Evolutionary conservation across 2,329 filamentous ascomycete genomes (phyloP), one percentile per base, ranked within the genome.

Genomic region (Pseudocercospora vitis): DNA sequence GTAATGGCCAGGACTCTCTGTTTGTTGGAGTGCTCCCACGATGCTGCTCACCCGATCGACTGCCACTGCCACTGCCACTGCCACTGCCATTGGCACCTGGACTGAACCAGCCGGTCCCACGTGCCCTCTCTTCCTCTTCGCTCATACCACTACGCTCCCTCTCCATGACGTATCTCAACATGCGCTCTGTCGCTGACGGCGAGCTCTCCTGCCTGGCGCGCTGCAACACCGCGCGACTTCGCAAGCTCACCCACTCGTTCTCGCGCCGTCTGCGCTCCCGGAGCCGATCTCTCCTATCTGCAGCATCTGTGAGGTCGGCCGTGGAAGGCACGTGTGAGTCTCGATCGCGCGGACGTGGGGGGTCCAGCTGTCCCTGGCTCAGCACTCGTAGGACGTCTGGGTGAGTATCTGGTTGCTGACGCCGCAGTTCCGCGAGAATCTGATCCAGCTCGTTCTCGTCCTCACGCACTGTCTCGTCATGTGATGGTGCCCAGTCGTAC

Each of bases 401-500:
- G 47, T 73, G 68, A 3, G 69, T 70, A 45, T 66, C 65, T 1
- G 63, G 65, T 52, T 71, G 70, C 52, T 74, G 67, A 46, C 68
- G 65, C 16, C 74, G 65, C 48, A 76, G 59, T 48, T 75, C 72
- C 9, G 64, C 62, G 47, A 76, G 63, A 45, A 76, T 73, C 40
- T 68, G 67, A 44, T 74, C 69, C 46, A 74, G 64, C 55, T 75
- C 73, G 50, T 67, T 66, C 12, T 67, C 66, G 48, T 72, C 68
- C 42, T 60, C 57, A 49, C 68, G 65, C 21, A 64, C 65, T 32
- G 63, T 65, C n/a, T 64, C 71, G 28, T 72, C 70, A 7, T 74
- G 74, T 26, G 57, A 56, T 12, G 81, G 81, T 28, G 81, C 80
- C 82, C 82, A 84, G 65, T 83, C 81, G 68, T 84, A 84, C 37